Percentiles rank a stretch among this genome's conserved stretches.
These are phyloP conservation scores for Rhodotorula graminis DNA, from an alignment of 768 basidiomycete genomes.

Conservation along the genomic window DNA sequence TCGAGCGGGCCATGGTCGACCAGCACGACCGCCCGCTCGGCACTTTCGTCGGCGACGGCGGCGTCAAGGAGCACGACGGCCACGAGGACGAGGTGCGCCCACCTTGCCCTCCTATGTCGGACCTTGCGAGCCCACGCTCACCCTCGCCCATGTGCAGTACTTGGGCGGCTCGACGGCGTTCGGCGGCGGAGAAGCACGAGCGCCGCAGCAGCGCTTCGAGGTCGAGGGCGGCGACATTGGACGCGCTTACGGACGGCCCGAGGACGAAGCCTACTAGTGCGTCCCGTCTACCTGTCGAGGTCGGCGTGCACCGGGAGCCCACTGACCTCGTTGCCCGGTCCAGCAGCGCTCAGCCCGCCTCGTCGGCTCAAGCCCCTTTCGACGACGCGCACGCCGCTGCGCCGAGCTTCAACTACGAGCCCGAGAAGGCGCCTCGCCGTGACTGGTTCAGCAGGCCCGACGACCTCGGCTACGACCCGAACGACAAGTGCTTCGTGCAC, in stretches of 20 bases:
- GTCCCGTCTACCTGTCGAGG: no score
- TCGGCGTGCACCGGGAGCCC: no score
- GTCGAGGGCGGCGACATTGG: not conserved
- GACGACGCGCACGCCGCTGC: not conserved
- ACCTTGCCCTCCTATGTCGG: not conserved
- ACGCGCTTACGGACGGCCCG: not conserved
- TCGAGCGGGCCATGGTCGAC: conserved; percentile 17
- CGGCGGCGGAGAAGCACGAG: not conserved
- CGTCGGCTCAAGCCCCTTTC: not conserved
- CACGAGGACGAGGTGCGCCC: conserved; percentile 16
- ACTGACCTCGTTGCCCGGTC: no score
- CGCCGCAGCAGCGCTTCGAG: not conserved
- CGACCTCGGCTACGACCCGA: conserved; percentile 13
- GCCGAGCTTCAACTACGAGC: not conserved
- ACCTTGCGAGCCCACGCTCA: not conserved
- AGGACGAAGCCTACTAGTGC: conserved; percentile 19
- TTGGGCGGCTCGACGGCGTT: conserved; percentile 7
- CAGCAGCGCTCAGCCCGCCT: not conserved
- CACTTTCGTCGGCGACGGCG: conserved; percentile 16
- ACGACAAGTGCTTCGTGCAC: conserved; percentile 15
- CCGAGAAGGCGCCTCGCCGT: not conserved
- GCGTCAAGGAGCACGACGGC: conserved; percentile 14
- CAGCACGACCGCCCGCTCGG: conserved; percentile 26
- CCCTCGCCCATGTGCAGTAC: conserved; percentile 3
- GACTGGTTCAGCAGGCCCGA: not conserved